Base-by-base conservation (phyloP, 495 filamentous ascomycete genomes). In the Penicillium tannophilum region DNA sequence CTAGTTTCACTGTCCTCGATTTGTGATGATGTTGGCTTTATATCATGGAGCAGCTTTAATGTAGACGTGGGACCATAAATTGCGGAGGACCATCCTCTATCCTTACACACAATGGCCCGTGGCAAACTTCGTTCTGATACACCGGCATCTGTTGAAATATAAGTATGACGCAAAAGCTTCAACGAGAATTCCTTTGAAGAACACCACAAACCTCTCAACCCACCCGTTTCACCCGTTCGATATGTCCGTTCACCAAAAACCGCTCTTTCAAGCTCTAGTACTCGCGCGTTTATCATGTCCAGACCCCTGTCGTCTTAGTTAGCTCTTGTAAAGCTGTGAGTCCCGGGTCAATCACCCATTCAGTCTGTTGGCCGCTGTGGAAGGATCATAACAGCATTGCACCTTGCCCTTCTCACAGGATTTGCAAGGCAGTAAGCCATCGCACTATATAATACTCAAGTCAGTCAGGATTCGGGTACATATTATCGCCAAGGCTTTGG, bases 201-300 rank as follows among this genome's bases (percentile, higher is more conserved):
- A n/a, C 33, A 9, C 3, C 10, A 36, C 33, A 36, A 36, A 36
- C 33, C 33, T 8, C 6, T 14, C 33, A 36, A 10, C 9, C 12
- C 33, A 14, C 6, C 6, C 9, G 33, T 36, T 1, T 12, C 33
- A 11, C 10, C 33, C 8, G 33, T 36, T 26, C 56, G 28, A n/a
- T 56, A 47, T n/a, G 54, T 56, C 33, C 47, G 52, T 19, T 61
- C 59, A 19, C 59, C 59, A 16, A 61, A 61, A 9, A 61, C 59
- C 8, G 59, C 54, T 31, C 59, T 46, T 46, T 61, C 59, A 1
- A 61, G 54, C 24, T 61, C 59, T 14, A 56, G 8, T 17, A 61
- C 53, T 16, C 59, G 55, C 10, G 54, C 59, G 30, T 61, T 61
- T 12, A 61, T 45, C 16, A 56, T 31, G 39, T 61, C 59, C 31